Percentiles rank a stretch among this genome's conserved stretches.
phyloP scores from a whole-genome alignment of 2,329 filamentous ascomycete species.

The Albophoma yamanashiensis region DNA sequence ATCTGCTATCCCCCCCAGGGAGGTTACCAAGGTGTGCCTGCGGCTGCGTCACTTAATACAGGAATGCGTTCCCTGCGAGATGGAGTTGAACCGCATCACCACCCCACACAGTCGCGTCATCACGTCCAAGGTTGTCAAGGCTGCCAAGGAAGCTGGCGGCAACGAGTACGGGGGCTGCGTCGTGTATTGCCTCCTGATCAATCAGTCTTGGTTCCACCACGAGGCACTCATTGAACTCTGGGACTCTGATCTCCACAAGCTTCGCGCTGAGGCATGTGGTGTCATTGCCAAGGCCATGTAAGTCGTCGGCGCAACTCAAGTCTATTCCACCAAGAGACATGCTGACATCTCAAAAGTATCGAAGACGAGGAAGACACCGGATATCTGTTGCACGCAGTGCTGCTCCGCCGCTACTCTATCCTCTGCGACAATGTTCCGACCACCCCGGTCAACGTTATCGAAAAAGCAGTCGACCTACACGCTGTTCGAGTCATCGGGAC shows the following conservation, averaged over 20 bases:
- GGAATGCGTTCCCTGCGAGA: constrained; percentile 79
- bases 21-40: constrained; percentile 83
- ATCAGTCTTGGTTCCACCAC: constrained; percentile 62
- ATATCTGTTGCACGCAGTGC: constrained; percentile 69
- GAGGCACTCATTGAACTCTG: constrained; percentile 77
- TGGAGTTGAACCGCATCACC: constrained; percentile 66
- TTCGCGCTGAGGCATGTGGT: constrained; percentile 76
- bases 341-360: constrained; percentile 44
- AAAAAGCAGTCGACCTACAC: constrained; percentile 88
- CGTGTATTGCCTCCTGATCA: constrained; percentile 71
- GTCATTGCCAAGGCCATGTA: constrained; percentile 75
- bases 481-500: constrained; percentile 81
- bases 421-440: constrained; percentile 62
- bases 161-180: constrained; percentile 67
- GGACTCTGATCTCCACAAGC: constrained; percentile 75
- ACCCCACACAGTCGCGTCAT: constrained; percentile 77
- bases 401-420: constrained; percentile 84
- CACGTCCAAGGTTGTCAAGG: constrained; percentile 65
- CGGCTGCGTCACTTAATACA: constrained; percentile 87
- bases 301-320: constrained; percentile 14
- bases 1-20: constrained; percentile 60
- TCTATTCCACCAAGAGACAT: background rate
- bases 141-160: constrained; percentile 73
- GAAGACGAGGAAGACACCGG: constrained; percentile 70
- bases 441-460: constrained; percentile 74